These are phyloP conservation scores for Albugo candida DNA, from an alignment of 352 stramenopile species.

Conservation along the genomic window DNA sequence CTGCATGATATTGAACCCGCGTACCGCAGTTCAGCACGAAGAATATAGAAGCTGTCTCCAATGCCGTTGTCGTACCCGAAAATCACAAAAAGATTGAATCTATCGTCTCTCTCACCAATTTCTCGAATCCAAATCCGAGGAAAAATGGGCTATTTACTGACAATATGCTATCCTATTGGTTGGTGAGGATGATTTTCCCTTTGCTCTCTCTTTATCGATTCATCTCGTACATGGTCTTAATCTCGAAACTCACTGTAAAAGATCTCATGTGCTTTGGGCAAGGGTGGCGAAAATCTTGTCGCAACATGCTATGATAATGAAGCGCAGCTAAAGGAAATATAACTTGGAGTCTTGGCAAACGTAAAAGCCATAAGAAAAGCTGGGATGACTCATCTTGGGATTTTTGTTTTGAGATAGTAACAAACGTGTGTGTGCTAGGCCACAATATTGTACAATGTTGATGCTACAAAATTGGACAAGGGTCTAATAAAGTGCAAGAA, in stretches of 20 bases:
- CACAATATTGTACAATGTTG: conserved; percentile 38
- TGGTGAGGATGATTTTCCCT: conserved; percentile 76
- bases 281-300: conserved; percentile 42
- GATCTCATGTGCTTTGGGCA: background rate
- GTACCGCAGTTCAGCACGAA: no score
- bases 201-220: conserved; percentile 50
- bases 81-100: conserved; percentile 18
- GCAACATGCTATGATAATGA: conserved; percentile 70
- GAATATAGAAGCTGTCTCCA: no score
- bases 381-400: conserved; percentile 14
- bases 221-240: conserved; percentile 21
- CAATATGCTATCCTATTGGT: conserved; percentile 57
- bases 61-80: no score
- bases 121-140: conserved; percentile 72
- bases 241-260: no score
- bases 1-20: no score
- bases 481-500: conserved; percentile 22
- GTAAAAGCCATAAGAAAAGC: conserved; percentile 48
- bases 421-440: conserved; percentile 11
- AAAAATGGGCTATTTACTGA: conserved; percentile 52
- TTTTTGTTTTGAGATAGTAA: background rate
- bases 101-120: conserved; percentile 39
- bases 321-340: conserved; percentile 46
- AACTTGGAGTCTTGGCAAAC: conserved; percentile 40
- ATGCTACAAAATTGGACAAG: conserved; percentile 41